phyloP scores from a whole-genome alignment of 2,329 filamentous ascomycete genomes.

The Fonsecaea nubica region DNA sequence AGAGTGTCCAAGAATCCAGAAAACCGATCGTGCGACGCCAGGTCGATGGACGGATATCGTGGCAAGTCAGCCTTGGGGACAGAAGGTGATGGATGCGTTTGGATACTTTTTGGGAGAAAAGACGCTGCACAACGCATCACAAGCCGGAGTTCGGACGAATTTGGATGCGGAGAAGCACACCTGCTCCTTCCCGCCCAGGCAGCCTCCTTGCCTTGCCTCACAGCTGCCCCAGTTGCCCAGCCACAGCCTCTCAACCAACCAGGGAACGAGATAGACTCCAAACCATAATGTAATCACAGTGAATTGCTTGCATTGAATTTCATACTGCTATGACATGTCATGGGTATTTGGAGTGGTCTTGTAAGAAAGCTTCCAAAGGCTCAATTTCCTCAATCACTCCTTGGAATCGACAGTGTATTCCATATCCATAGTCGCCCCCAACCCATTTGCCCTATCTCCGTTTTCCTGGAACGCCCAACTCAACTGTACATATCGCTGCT shows the following conservation, averaged over 20 bases:
- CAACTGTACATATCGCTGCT: slow-evolving; percentile 14
- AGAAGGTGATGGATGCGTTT: slow-evolving; percentile 36
- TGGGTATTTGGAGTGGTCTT: not conserved
- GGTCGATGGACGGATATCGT: slow-evolving; percentile 16
- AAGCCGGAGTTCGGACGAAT: slow-evolving; percentile 15
- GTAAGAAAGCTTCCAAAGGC: slow-evolving; percentile 3
- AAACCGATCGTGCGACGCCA: slow-evolving; percentile 2
- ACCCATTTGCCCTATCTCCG: not conserved
- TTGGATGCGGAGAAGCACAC: slow-evolving; percentile 8
- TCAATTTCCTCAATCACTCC: slow-evolving; percentile 11
- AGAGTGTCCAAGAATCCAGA: not conserved
- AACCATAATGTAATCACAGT: not conserved
- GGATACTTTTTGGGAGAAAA: slow-evolving; percentile 21
- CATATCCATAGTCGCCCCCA: slow-evolving; percentile 3
- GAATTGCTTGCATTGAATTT: not conserved
- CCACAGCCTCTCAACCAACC: too few relatives aligned
- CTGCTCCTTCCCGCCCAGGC: not conserved
- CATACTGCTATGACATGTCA: slow-evolving; percentile 3
- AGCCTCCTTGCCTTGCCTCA: too few relatives aligned
- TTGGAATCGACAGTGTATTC: not conserved
- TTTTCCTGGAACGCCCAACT: slow-evolving; percentile 7
- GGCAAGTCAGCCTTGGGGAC: slow-evolving; percentile 26
- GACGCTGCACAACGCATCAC: not conserved
- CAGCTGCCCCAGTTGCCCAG: too few relatives aligned
- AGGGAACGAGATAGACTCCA: not conserved